Conservation (phyloP, 2,329 filamentous ascomycete species). For the Neopestalotiopsis sp. region DNA sequence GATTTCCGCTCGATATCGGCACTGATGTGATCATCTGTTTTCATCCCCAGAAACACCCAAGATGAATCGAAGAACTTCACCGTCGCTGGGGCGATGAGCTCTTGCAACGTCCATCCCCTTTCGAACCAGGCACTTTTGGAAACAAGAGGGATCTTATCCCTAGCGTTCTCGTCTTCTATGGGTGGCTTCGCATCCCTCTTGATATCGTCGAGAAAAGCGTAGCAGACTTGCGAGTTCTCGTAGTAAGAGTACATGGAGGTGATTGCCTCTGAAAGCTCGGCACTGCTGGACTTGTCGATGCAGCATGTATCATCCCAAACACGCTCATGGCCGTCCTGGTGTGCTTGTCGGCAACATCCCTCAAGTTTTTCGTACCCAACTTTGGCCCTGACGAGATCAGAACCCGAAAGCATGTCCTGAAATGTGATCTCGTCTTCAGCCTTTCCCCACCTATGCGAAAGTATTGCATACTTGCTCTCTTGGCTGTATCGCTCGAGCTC, state of each 20-base stretch:
- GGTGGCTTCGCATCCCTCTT: background rate
- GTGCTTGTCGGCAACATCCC: background rate
- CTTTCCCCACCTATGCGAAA: background rate
- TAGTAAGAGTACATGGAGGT: slow-evolving; percentile 6
- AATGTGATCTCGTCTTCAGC: background rate
- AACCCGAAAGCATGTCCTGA: background rate
- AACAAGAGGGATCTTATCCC: background rate
- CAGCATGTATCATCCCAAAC: slow-evolving; percentile 2
- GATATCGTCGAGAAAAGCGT: background rate
- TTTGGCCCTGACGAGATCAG: background rate
- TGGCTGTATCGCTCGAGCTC: too few relatives aligned
- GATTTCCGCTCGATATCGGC: too few relatives aligned
- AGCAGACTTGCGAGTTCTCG: background rate
- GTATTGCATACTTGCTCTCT: too few relatives aligned
- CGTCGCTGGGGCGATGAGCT: background rate
- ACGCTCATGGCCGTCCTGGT: background rate
- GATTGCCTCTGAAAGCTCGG: slow-evolving; percentile 2
- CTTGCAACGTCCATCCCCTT: background rate
- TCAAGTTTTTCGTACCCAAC: background rate
- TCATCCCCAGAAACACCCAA: too few relatives aligned
- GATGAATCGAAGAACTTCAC: too few relatives aligned
- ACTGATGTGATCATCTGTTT: too few relatives aligned
- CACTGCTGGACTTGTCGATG: slow-evolving; percentile 4
- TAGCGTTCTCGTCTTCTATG: too few relatives aligned
- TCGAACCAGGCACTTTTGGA: background rate